Evolutionary conservation across 345 rosid species (phyloP), one percentile per base, ranked within the genome.

Genomic region (Gossypium raimondii): DNA sequence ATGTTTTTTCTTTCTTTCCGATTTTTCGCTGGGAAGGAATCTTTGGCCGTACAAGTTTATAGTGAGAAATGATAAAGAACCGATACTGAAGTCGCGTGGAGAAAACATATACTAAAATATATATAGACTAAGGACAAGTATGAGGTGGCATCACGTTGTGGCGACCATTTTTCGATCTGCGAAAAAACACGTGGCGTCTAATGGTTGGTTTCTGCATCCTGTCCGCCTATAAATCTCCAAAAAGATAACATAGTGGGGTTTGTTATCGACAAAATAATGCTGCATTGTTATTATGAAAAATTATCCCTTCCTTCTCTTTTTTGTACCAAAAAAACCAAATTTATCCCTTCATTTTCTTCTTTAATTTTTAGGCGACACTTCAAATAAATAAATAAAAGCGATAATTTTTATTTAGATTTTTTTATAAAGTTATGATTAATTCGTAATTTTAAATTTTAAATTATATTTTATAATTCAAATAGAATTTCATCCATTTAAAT

Each of bases 71-170:
- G 9, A 60, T 18, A 69, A 48, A 69, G 68, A 78, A 80, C 72
- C 70, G 20, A 59, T 20, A 9, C 29, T 80, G 74, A 62, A 38
- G 62, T 65, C 70, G 71, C 27, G 77, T 56, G 69, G 51, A 10
- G 38, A 34, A 41, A 22, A 10, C 6, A 29, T 61, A 12, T 62
- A 56, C 41, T 5, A 34, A 34, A 34, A 34, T 34, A 34, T 34
- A 34, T 34, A 34, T 34, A 34, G 41, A 34, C 7, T 22, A 34
- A 4, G 25, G 74, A 48, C 63, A 22, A 45, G 17, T 61, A 10
- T 62, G 72, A 60, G 51, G 53, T 56, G 70, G 81, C 64, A 80
- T 70, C 70, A 80, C 47, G 81, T 70, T 66, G 67, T 25, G 57
- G 25, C 9, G 60, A 70, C 66, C 29, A 76, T 43, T 25, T 34